These are phyloP conservation scores for Amanita inopinata DNA, from an alignment of 768 basidiomycete species.

Conservation along the genomic window DNA sequence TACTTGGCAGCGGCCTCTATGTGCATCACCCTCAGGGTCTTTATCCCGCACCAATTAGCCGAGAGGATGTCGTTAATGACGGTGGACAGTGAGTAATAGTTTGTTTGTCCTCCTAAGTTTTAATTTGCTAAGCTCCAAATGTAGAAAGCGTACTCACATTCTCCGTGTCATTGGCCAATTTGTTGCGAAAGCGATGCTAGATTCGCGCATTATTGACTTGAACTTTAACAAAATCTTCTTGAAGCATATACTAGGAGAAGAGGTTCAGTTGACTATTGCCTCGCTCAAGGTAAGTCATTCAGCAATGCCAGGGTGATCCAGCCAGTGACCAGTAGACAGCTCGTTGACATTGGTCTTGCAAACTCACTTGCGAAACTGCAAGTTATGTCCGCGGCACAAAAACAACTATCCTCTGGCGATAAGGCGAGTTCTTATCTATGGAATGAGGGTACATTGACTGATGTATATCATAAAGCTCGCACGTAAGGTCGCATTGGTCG, in stretches of 20 bases:
- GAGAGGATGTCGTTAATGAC: slow-evolving; percentile 60
- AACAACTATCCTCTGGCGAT: slow-evolving; percentile 30
- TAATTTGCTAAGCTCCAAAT: slow-evolving; percentile 5
- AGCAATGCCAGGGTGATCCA: background rate
- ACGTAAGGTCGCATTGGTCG: slow-evolving; percentile 47
- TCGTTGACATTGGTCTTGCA: slow-evolving; percentile 78
- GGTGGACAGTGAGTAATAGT: slow-evolving; percentile 55
- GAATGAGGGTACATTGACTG: background rate
- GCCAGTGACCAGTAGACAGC: slow-evolving; percentile 29
- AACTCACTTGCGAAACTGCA: slow-evolving; percentile 79
- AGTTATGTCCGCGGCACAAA: slow-evolving; percentile 43
- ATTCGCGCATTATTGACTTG: slow-evolving; percentile 95
- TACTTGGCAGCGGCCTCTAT: slow-evolving; percentile 47
- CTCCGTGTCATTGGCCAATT: slow-evolving; percentile 92
- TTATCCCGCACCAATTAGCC: slow-evolving; percentile 77
- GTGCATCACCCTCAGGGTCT: slow-evolving; percentile 82
- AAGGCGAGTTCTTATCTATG: slow-evolving; percentile 32
- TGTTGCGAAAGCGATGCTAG: slow-evolving; percentile 92
- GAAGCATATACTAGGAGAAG: slow-evolving; percentile 79
- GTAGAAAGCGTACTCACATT: slow-evolving; percentile 75
- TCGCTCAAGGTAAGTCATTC: slow-evolving; percentile 57
- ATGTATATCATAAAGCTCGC: slow-evolving; percentile 28
- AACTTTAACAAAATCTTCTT: slow-evolving; percentile 94
- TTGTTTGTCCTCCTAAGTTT: background rate
- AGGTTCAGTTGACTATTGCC: slow-evolving; percentile 76